These are phyloP conservation scores for Starmerella vitae DNA, from an alignment of 805 yeast species.

Conservation along the genomic window DNA sequence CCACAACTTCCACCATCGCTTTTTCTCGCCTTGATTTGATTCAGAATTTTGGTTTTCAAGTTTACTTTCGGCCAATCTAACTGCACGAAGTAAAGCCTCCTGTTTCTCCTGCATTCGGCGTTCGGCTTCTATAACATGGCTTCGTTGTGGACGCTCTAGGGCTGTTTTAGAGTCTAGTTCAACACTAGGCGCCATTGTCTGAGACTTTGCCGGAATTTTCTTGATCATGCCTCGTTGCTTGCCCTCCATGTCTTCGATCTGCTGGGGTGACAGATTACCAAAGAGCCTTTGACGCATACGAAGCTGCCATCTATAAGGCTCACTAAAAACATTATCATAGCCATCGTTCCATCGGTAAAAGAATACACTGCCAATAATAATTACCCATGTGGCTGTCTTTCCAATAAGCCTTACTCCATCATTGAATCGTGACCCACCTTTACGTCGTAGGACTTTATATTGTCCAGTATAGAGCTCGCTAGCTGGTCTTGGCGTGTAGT, in stretches of 20 bases:
- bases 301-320: conserved; percentile 50
- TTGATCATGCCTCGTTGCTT: conserved; percentile 26
- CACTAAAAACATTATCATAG: conserved; percentile 58
- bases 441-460: conserved; percentile 51
- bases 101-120: conserved; percentile 55
- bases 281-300: conserved; percentile 39
- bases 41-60: conserved; percentile 7
- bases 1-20: neutral
- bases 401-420: conserved; percentile 50
- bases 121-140: conserved; percentile 65
- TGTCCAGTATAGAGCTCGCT: conserved; percentile 68
- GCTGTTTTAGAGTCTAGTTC: conserved; percentile 35
- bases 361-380: conserved; percentile 49
- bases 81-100: conserved; percentile 37
- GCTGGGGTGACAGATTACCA: conserved; percentile 39
- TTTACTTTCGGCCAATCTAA: conserved; percentile 33
- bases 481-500: conserved; percentile 66
- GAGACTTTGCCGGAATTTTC: conserved; percentile 14
- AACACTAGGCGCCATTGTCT: conserved; percentile 14
- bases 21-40: neutral
- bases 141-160: conserved; percentile 53
- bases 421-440: conserved; percentile 42
- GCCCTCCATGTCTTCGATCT: conserved; percentile 46
- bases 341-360: conserved; percentile 80
- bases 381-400: conserved; percentile 35